Base-by-base conservation (phyloP, 768 basidiomycete species). In the Termitomyces sp. region DNA sequence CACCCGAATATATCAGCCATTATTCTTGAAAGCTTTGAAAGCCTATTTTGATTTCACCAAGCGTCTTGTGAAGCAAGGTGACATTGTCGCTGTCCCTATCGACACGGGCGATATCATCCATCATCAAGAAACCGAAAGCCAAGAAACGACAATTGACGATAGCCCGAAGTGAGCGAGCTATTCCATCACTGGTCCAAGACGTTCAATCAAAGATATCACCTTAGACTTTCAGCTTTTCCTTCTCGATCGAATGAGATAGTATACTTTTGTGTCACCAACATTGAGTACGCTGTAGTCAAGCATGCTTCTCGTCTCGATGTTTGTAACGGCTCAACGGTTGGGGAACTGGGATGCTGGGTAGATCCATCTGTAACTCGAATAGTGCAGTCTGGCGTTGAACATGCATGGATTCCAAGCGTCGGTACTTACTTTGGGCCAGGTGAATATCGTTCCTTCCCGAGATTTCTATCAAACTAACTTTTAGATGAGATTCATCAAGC, bases 261-360 rank as follows among this genome's bases (percentile, higher is more conserved):
- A 0, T 91, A 82, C 64, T 98, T 98, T 68, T 73, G 84, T 55
- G 76, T 98, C 48, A 89, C 90, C 14, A 82, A 88, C 54, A 70
- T 97, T 34, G 88, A 90, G 32, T 82, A 85, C 64, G 83, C 84
- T 51, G 71, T 84, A 0, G 67, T 83, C 6, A 63, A 76, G 34
- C 68, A 68, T 61, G 42, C 66, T 54, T 57, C 65, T 59, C 56
- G 60, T 19, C 58, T 67, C 21, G 83, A 85, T 59, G 67, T 80
- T 6, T 80, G 83, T 61, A 73, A 79, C 23, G 81, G 83, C 16
- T 79, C 79, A 2, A 77, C 79, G 0, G 68, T 79, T 19, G 90
- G 89, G 5, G 84, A 91, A 63, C 67, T 94, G 17, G 96, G 96
- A 0, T 95, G 89, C 64, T 90, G 89, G 80, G 77, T 97, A 19